Conservation (phyloP, 352 stramenopile species). For the Phytophthora fragariaefolia region DNA sequence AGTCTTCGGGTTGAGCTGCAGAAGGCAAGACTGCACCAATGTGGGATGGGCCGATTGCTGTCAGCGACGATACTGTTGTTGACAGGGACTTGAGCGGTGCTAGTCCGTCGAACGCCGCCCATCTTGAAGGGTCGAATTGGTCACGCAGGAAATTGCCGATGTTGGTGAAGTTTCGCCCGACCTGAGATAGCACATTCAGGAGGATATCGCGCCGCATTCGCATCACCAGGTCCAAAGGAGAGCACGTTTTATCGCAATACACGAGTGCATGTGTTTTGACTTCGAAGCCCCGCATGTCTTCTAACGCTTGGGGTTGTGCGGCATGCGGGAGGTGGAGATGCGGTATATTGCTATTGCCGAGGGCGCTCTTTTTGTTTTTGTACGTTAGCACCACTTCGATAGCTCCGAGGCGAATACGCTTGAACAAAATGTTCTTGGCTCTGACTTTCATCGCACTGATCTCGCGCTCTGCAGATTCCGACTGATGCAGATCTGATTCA, state of each 20-base stretch:
- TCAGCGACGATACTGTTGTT: conserved; percentile 31
- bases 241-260: conserved; percentile 89
- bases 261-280: conserved; percentile 88
- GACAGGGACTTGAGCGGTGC: conserved; percentile 66
- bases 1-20: neutral
- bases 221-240: conserved; percentile 70
- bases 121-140: conserved; percentile 75
- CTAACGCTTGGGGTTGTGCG: conserved; percentile 54
- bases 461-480: conserved; percentile 24
- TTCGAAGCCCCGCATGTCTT: conserved; percentile 88
- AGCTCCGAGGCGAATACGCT: conserved; percentile 78
- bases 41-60: conserved; percentile 27
- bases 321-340: conserved; percentile 21
- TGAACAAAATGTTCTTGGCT: conserved; percentile 73
- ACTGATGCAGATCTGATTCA: conserved; percentile 16
- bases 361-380: conserved; percentile 72
- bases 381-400: conserved; percentile 83
- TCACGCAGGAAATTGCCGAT: conserved; percentile 84
- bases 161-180: conserved; percentile 88
- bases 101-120: conserved; percentile 70
- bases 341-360: conserved; percentile 13
- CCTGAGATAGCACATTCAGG: conserved; percentile 83
- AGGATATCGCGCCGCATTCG: conserved; percentile 83
- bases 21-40: conserved; percentile 25
- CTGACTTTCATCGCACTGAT: conserved; percentile 53